Percentiles rank a stretch among this genome's conserved stretches.
phyloP scores from a whole-genome alignment of 129 eudicot species.

The Artemisia annua region DNA sequence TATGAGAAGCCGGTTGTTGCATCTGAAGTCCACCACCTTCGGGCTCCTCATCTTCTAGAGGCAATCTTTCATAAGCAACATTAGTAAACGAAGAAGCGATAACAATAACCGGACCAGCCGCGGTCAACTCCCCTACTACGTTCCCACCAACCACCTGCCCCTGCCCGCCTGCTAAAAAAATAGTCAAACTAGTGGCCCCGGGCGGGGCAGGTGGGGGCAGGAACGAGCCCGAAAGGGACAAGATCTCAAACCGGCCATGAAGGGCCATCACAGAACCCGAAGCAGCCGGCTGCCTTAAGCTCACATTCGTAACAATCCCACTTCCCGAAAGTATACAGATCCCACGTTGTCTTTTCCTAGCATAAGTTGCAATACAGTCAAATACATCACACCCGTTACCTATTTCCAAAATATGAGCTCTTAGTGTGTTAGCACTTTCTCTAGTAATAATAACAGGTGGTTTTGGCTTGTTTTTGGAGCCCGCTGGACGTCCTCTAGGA shows the following conservation, averaged over 20 bases:
- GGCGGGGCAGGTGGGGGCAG: constrained; percentile 51
- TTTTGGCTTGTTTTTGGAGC: constrained; percentile 49
- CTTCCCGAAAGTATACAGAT: constrained; percentile 41
- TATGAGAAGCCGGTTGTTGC: constrained; percentile 28
- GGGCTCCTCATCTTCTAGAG: constrained; percentile 41
- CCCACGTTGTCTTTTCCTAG: constrained; percentile 43
- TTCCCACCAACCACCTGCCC: constrained; percentile 50
- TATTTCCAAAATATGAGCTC: constrained; percentile 44
- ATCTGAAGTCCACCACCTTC: constrained; percentile 39
- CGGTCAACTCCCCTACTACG: constrained; percentile 51
- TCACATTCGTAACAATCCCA: constrained; percentile 43
- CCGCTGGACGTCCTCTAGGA: constrained; percentile 49
- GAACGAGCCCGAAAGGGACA: constrained; percentile 43
- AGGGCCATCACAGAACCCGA: constrained; percentile 44
- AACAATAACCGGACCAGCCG: constrained; percentile 46
- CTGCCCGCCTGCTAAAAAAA: constrained; percentile 46
- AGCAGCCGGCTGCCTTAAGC: constrained; percentile 36
- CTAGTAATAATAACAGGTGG: constrained; percentile 47
- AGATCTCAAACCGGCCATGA: constrained; percentile 46
- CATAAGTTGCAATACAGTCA: constrained; percentile 42
- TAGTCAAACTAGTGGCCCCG: constrained; percentile 50
- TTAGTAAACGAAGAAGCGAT: constrained; percentile 47
- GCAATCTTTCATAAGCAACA: constrained; percentile 47
- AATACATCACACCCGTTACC: constrained; percentile 44
- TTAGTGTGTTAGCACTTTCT: constrained; percentile 46